Evolutionary conservation across 768 basidiomycete species (phyloP).

Genomic region (Lentinula sp.): DNA sequence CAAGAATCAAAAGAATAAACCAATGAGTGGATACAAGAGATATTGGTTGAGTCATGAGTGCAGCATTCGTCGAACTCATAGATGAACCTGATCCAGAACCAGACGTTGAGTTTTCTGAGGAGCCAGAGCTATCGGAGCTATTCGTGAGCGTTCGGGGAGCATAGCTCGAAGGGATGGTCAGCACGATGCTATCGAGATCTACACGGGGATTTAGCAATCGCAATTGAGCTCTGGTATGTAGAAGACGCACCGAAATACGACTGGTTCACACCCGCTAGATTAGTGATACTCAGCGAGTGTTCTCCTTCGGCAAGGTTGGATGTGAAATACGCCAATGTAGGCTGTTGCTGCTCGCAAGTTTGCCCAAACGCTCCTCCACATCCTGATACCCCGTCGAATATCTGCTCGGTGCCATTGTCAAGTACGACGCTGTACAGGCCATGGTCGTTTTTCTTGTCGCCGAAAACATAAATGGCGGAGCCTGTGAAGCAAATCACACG

Average conservation of each 20-base stretch:
- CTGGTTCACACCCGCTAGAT: slow-evolving; percentile 33
- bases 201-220: background rate
- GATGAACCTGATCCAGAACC: background rate
- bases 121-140: slow-evolving; percentile 1
- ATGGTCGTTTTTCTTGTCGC: slow-evolving; percentile 47
- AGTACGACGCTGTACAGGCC: slow-evolving; percentile 35
- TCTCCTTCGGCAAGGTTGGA: slow-evolving; percentile 31
- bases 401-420: slow-evolving; percentile 26
- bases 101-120: background rate
- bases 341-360: slow-evolving; percentile 41
- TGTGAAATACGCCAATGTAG: slow-evolving; percentile 35
- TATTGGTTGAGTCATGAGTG: background rate
- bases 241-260: slow-evolving; percentile 37
- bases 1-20: background rate
- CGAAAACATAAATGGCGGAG: slow-evolving; percentile 38
- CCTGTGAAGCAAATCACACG: slow-evolving; percentile 17
- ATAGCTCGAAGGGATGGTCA: slow-evolving; percentile 35
- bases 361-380: slow-evolving; percentile 39
- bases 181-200: slow-evolving; percentile 41
- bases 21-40: background rate
- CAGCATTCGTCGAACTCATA: background rate
- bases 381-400: slow-evolving; percentile 35
- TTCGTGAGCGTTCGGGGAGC: slow-evolving; percentile 26
- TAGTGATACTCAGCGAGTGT: slow-evolving; percentile 32
- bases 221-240: background rate